A percentile compares a stretch with the other conserved stretches of the same genome.
Conservation (phyloP, 108 stramenopile species). For the Poteriospumella lacustris region DNA sequence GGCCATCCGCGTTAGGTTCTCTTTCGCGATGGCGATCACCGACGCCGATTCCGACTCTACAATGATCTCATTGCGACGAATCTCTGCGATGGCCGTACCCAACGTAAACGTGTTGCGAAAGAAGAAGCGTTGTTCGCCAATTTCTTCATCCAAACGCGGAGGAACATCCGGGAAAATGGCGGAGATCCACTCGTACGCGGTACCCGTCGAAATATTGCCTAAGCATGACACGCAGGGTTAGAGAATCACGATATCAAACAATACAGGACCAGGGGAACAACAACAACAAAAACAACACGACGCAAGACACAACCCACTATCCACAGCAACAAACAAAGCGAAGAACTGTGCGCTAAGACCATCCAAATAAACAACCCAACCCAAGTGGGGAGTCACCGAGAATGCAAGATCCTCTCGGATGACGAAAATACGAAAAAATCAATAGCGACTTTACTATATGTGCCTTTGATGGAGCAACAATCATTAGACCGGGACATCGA, state of each 20-base stretch:
- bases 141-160: conserved; percentile 34
- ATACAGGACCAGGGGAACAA: not conserved
- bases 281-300: not conserved
- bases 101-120: conserved; percentile 48
- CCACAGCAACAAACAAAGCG: too few relatives aligned
- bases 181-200: conserved; percentile 44
- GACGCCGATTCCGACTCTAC: conserved; percentile 38
- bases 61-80: conserved; percentile 30
- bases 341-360: too few relatives aligned
- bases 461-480: conserved; percentile 22
- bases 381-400: too few relatives aligned
- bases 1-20: not conserved
- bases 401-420: too few relatives aligned
- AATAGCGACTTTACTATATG: too few relatives aligned
- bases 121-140: conserved; percentile 11
- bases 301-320: not conserved
- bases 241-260: not conserved
- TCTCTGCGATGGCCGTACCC: conserved; percentile 26
- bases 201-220: conserved; percentile 16
- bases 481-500: too few relatives aligned
- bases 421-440: too few relatives aligned
- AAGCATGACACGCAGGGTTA: not conserved
- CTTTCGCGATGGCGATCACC: conserved; percentile 48
- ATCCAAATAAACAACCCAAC: too few relatives aligned
- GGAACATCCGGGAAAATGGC: conserved; percentile 43